Evolutionary conservation across 2,329 filamentous ascomycete genomes (phyloP).

Genomic region (Biscogniauxia marginata): DNA sequence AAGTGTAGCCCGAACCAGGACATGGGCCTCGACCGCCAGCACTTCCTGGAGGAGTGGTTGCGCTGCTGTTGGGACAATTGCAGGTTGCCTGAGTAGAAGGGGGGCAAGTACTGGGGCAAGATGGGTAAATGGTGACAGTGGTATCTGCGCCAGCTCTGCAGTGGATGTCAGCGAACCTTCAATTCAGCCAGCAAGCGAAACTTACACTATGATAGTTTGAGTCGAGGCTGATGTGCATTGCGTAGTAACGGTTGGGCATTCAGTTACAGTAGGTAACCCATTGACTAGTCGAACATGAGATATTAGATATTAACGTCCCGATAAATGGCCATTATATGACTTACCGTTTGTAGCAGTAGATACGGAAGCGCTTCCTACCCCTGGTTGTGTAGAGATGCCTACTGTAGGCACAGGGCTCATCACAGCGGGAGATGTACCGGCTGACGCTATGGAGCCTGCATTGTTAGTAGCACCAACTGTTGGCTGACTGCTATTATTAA

Average conservation of each 20-base stretch:
- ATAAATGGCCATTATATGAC: background rate
- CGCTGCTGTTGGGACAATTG: conserved; percentile 14
- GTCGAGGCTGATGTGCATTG: conserved; percentile 1
- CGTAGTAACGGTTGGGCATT: conserved; percentile 2
- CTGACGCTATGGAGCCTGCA: background rate
- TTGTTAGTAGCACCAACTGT: background rate
- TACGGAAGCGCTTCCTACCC: conserved; percentile 1
- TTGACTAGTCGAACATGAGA: background rate
- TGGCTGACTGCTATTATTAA: background rate
- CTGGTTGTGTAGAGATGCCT: conserved; percentile 5
- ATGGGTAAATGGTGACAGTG: conserved; percentile 19
- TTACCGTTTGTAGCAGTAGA: conserved; percentile 16
- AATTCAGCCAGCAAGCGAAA: background rate
- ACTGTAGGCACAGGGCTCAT: background rate
- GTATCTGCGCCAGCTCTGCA: conserved; percentile 13
- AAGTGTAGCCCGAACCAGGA: conserved; percentile 36
- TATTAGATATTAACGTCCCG: background rate
- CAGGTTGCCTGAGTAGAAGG: conserved; percentile 15
- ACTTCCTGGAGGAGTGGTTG: conserved; percentile 12
- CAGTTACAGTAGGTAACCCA: background rate
- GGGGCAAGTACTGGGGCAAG: conserved; percentile 19
- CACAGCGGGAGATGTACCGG: background rate
- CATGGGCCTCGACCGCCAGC: conserved; percentile 31
- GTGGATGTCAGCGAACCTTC: background rate
- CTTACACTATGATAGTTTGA: conserved; percentile 15